Percentiles rank a stretch among this genome's conserved stretches.
phyloP scores from a whole-genome alignment of 192 early-diverging fungal species.

The Linnemannia zychae region DNA sequence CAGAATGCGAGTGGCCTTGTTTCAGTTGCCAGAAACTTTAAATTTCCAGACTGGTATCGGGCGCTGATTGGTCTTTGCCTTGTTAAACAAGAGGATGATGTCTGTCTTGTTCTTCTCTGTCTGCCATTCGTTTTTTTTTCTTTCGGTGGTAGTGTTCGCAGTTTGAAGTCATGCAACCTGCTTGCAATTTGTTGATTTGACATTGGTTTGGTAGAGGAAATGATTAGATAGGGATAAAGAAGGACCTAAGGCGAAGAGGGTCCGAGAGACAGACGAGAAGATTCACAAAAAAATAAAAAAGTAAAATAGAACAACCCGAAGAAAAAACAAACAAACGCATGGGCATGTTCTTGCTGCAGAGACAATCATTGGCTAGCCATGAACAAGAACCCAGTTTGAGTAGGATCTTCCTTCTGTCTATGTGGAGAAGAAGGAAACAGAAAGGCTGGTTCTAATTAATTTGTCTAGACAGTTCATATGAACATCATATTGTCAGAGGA shows the following conservation, averaged over 20 bases:
- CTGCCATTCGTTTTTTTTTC: background rate
- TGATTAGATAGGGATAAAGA: background rate
- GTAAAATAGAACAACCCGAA: background rate
- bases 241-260: background rate
- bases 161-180: background rate
- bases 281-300: background rate
- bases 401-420: background rate
- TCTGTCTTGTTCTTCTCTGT: background rate
- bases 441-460: background rate
- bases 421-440: no score
- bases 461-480: background rate
- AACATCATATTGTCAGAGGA: background rate
- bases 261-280: background rate
- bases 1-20: background rate
- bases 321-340: no score
- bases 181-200: background rate
- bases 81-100: background rate
- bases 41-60: background rate
- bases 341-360: background rate
- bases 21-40: constrained; percentile 7
- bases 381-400: background rate
- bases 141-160: background rate
- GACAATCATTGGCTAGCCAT: background rate
- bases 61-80: background rate
- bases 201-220: background rate